Evolutionary conservation across 106 monocot genomes (phyloP), one percentile per base, ranked within the genome.

Genomic region (Dendrobium huoshanense): DNA sequence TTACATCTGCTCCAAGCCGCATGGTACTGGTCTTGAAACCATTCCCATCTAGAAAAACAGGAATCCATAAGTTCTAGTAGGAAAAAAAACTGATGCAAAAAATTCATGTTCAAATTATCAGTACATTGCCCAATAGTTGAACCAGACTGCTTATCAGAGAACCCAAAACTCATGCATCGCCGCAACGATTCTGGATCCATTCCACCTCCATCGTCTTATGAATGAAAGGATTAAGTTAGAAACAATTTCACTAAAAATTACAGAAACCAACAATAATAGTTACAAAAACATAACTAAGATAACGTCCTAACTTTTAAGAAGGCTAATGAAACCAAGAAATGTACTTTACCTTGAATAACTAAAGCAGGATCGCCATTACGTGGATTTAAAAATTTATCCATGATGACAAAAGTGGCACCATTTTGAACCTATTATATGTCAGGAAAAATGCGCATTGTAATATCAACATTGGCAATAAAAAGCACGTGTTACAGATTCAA

Each of bases 21-120:
- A 96, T 96, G 5, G 96, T 96, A 84, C 96, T 96, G 20, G 96
- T 96, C 78, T 96, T 96, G 85, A 96, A 96, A 78, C 96, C 96
- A 90, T 96, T 96, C 67, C 96, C 96, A 91, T 96, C 96, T 96
- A 75, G 59, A 48, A 3, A 67, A 37, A 37, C 31, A 58, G 19
- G 17, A 80, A 83, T 79, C 22, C 37, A 67, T 73, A 41, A 47
- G 25, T 75, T 68, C 24, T 37, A 20, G 17, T 27, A 33, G 55
- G 55, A 40, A 2, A 27, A 75, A 25, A 72, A 73, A 51, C 1
- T 72, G 20, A 77, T n/a, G 25, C 5, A 20, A 15, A 70, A 37
- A 70, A 37, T 16, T 40, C 70, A 70, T 37, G 37, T 77, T 24
- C 16, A 78, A 77, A 55, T 70, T 82, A 41, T 27, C 48, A 37